phyloP scores from a whole-genome alignment of 2,329 filamentous ascomycete species.

The Trichoderma sp. region DNA sequence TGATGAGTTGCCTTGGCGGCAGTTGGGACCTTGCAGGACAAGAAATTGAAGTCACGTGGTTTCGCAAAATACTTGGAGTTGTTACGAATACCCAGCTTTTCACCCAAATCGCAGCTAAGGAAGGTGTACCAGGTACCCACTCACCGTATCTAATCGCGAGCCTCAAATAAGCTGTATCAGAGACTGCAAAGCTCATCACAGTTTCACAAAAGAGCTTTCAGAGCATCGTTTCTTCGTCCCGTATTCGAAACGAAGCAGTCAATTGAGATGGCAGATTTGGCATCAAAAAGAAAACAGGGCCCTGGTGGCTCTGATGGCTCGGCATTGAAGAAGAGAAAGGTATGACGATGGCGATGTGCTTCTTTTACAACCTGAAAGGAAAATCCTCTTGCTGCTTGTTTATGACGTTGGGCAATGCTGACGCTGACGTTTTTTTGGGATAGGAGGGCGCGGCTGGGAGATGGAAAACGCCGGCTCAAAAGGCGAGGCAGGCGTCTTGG shows the following conservation, averaged over 20 bases:
- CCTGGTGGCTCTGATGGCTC: constrained; percentile 28
- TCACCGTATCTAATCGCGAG: constrained; percentile 5
- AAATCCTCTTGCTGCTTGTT: neutral
- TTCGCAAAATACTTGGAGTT: neutral
- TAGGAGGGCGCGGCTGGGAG: constrained; percentile 53
- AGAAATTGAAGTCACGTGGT: neutral
- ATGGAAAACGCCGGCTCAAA: constrained; percentile 61
- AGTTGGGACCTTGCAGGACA: neutral
- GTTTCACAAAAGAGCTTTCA: neutral
- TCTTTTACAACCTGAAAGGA: constrained; percentile 12
- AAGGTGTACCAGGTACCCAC: neutral
- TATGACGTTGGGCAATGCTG: neutral
- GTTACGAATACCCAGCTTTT: neutral
- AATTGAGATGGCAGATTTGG: constrained; percentile 31
- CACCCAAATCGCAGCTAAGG: rapidly evolving
- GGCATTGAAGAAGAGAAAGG: constrained; percentile 42
- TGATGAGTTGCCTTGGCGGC: neutral
- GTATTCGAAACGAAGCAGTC: neutral
- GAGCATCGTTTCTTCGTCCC: neutral
- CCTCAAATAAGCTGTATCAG: neutral
- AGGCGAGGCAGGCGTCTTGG: constrained; percentile 44
- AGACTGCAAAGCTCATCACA: neutral
- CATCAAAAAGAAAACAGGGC: constrained; percentile 37
- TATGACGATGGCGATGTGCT: constrained; percentile 21
- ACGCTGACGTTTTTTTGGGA: neutral